phyloP scores from a whole-genome alignment of 305 asterid genomes.

The Plantago coronopus region DNA sequence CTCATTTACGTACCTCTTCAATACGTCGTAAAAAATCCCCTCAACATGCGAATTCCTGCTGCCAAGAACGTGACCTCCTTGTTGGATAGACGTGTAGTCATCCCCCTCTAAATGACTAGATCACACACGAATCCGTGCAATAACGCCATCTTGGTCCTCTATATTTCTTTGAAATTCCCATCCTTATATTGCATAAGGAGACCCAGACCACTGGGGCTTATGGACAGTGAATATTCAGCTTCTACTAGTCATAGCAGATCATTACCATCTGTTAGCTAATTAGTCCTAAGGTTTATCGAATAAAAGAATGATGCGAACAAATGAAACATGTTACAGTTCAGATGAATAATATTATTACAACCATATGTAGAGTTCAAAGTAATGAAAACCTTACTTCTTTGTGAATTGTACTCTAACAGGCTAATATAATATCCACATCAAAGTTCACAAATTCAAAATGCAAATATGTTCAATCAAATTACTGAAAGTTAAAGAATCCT shows the following conservation, averaged over 20 bases:
- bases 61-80: slow-evolving; percentile 55
- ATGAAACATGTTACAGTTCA: no score
- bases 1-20: slow-evolving; percentile 41
- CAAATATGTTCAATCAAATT: no score
- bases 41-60: slow-evolving; percentile 27
- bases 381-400: no score
- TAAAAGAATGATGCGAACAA: no score
- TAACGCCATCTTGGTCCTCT: slow-evolving; percentile 38
- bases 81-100: slow-evolving; percentile 40
- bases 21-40: slow-evolving; percentile 43
- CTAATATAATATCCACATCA: no score
- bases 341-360: no score
- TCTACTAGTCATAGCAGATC: neutral
- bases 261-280: no score
- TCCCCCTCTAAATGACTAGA: slow-evolving; percentile 52
- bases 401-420: no score
- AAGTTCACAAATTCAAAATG: no score
- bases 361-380: no score
- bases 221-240: slow-evolving; percentile 6
- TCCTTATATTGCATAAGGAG: slow-evolving; percentile 35
- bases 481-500: no score
- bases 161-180: slow-evolving; percentile 29
- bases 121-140: slow-evolving; percentile 43
- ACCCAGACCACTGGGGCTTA: slow-evolving; percentile 42
- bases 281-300: no score